Evolutionary conservation across 225 moss, liverwort and hornwort genomes (phyloP).

Genomic region (Physcomitrellopsis africana): DNA sequence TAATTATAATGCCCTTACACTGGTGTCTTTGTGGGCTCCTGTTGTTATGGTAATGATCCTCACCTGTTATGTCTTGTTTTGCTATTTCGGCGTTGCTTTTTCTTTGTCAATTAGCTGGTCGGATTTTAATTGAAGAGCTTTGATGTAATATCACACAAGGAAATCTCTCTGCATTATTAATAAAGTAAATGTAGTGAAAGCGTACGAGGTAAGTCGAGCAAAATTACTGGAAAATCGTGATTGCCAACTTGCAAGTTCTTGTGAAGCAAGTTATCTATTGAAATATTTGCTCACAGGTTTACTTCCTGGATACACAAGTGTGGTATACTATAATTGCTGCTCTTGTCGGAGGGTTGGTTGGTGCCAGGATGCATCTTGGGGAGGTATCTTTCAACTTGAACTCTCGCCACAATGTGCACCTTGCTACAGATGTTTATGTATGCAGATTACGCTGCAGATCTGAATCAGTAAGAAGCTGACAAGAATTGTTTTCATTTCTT

Average conservation of each 20-base stretch:
- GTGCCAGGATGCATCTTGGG: slow-evolving; percentile 63
- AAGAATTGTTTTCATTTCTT: not conserved
- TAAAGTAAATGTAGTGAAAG: too few relatives aligned
- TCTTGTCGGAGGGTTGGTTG: slow-evolving; percentile 59
- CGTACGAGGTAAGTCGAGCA: not conserved
- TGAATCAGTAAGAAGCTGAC: not conserved
- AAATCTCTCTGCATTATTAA: not conserved
- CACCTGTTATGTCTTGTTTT: too few relatives aligned
- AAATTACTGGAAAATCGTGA: not conserved
- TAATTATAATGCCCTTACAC: slow-evolving; percentile 58
- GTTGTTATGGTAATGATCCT: slow-evolving; percentile 53
- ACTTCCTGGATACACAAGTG: slow-evolving; percentile 55
- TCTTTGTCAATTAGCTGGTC: not conserved
- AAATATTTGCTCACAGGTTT: slow-evolving; percentile 41
- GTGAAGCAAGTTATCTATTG: not conserved
- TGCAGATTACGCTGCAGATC: not conserved
- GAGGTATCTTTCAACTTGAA: slow-evolving; percentile 43
- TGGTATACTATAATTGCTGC: slow-evolving; percentile 66
- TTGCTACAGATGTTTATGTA: not conserved
- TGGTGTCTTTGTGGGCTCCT: slow-evolving; percentile 65
- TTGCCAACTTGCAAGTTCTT: not conserved
- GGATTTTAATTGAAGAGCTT: not conserved
- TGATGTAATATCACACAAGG: not conserved
- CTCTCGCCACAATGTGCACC: not conserved
- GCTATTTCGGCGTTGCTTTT: not conserved